Evolutionary conservation across 805 yeast species (phyloP).

Genomic region (Myxozyma udenii): DNA sequence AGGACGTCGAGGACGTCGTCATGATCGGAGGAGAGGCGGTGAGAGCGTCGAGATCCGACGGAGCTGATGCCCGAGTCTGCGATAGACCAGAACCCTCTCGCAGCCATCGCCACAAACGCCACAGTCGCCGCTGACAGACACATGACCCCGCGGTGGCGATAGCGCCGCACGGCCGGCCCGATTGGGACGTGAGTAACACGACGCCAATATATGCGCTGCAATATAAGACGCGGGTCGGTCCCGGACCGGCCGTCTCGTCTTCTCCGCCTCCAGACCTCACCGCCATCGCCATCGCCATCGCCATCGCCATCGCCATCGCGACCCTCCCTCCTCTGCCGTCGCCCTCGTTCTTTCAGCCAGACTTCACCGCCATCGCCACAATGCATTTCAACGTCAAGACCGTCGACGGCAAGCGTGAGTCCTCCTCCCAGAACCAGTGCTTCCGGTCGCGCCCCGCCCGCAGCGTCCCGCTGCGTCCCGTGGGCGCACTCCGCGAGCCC

Average conservation of each 20-base stretch:
- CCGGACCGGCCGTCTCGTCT: background rate
- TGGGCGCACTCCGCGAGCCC: no score
- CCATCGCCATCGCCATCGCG: background rate
- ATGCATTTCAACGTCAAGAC: conserved; percentile 27
- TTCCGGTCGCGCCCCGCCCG: background rate
- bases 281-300: background rate
- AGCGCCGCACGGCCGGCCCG: conserved; percentile 2
- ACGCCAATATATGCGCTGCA: no score
- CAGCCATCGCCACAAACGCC: background rate
- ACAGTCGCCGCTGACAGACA: background rate
- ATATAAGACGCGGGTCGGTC: no score
- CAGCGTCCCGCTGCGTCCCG: background rate
- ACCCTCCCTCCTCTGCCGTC: background rate
- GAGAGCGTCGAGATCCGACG: no score
- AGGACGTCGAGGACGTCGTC: no score
- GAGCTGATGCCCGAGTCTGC: background rate
- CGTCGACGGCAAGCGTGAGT: conserved; percentile 27
- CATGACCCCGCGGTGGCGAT: conserved; percentile 3
- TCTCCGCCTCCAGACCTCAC: background rate
- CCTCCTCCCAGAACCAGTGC: background rate
- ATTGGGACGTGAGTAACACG: no score
- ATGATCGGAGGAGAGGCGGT: no score
- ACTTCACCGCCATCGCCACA: background rate
- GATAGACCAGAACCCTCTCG: background rate
- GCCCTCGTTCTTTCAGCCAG: background rate